Percentiles rank a stretch among this genome's conserved stretches.
Conservation (phyloP, 1,284 basidiomycete genomes). For the Heterobasidion parviporum region DNA sequence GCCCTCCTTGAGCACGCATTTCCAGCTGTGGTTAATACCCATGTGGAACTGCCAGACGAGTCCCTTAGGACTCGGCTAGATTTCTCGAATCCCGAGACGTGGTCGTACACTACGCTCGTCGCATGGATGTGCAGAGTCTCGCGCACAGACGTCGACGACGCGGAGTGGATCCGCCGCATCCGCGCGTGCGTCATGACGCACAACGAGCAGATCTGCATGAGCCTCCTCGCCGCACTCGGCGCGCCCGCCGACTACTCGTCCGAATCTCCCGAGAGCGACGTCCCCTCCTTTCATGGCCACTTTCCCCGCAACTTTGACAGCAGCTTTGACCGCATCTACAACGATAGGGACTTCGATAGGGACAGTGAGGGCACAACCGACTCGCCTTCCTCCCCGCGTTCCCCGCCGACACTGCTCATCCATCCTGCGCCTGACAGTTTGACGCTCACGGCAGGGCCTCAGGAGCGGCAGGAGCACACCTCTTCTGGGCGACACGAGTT, state of each 20-base stretch:
- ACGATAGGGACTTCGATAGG: too few species aligned
- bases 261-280: not conserved
- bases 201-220: conserved; percentile 26
- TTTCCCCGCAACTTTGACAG: not conserved
- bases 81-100: conserved; percentile 16
- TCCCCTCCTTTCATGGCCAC: not conserved
- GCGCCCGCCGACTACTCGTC: conserved; percentile 17
- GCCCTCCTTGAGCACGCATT: conserved; percentile 23
- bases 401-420: too few species aligned
- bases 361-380: too few species aligned
- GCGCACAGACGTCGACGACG: conserved; percentile 19
- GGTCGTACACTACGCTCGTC: conserved; percentile 21
- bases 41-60: not conserved
- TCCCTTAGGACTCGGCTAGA: not conserved
- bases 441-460: too few species aligned
- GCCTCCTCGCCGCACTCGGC: conserved; percentile 24
- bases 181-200: conserved; percentile 22
- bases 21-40: conserved; percentile 10
- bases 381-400: too few species aligned
- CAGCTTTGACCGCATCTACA: too few species aligned
- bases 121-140: conserved; percentile 20
- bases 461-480: too few species aligned
- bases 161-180: conserved; percentile 19
- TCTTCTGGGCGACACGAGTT: too few species aligned
- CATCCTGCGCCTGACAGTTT: too few species aligned